These are phyloP conservation scores for Tremella mesenterica DNA, from an alignment of 768 basidiomycete genomes.

Conservation along the genomic window DNA sequence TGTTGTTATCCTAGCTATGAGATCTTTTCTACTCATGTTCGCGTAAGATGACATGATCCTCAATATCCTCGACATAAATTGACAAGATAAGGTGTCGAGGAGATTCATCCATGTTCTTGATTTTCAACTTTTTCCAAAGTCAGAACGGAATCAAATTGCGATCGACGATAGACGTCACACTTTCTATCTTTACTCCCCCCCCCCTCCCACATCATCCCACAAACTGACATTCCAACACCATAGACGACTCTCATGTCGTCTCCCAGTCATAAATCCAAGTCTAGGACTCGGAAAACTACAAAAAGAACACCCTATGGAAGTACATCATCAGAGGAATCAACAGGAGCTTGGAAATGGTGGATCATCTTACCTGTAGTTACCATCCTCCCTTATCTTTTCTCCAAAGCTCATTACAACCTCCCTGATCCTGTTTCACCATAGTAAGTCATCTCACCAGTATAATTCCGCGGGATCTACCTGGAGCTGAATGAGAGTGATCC, in stretches of 20 bases:
- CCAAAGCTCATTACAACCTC: slow-evolving; percentile 21
- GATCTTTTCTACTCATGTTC: slow-evolving; percentile 58
- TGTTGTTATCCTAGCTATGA: slow-evolving; percentile 57
- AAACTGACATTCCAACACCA: neutral
- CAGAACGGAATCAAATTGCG: no score
- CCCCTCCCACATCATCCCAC: neutral
- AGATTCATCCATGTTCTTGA: no score
- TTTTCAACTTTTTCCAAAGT: no score
- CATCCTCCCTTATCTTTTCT: slow-evolving; percentile 15
- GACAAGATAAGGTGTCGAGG: no score
- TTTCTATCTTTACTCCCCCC: neutral
- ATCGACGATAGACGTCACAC: no score
- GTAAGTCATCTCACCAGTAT: slow-evolving; percentile 9
- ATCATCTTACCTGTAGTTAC: slow-evolving; percentile 19
- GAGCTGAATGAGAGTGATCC: slow-evolving; percentile 15
- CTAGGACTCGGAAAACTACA: neutral
- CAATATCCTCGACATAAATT: no score
- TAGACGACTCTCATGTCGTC: no score
- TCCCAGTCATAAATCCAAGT: no score
- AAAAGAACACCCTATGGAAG: neutral
- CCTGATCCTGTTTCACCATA: slow-evolving; percentile 13
- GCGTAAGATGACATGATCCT: slow-evolving; percentile 47
- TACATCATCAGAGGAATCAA: neutral
- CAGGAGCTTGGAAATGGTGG: slow-evolving; percentile 3
- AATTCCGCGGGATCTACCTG: neutral